A percentile compares a stretch with the other conserved stretches of the same genome.
These are phyloP conservation scores for Rosa hybrid DNA, from an alignment of 331 rosid genomes.

Conservation along the genomic window DNA sequence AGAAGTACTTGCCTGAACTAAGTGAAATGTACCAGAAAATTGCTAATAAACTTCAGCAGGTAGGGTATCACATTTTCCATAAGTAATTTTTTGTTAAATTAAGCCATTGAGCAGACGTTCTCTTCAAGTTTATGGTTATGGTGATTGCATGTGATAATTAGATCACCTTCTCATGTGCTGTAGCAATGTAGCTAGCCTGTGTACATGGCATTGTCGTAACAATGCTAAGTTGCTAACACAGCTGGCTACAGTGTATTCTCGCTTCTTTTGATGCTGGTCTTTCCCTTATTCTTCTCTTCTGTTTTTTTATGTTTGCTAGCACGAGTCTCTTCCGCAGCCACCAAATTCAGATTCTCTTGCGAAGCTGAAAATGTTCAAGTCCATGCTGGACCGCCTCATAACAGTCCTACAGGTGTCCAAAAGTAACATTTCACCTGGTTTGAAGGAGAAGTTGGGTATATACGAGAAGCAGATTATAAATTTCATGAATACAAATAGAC, in stretches of 20 bases:
- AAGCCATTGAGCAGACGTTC: not conserved
- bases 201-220: too few species aligned
- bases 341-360: conserved; percentile 56
- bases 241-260: too few species aligned
- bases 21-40: conserved; percentile 61
- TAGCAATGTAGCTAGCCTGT: too few species aligned
- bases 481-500: conserved; percentile 44
- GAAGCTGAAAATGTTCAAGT: conserved; percentile 46
- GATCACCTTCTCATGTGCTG: too few species aligned
- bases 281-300: not conserved
- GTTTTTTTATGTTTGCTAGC: conserved; percentile 36
- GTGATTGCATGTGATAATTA: too few species aligned
- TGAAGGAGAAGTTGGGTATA: conserved; percentile 54
- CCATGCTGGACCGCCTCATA: conserved; percentile 51
- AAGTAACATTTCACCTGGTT: conserved; percentile 24
- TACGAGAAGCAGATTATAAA: conserved; percentile 68
- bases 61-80: conserved; percentile 22
- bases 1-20: conserved; percentile 52
- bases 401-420: conserved; percentile 54
- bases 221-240: too few species aligned
- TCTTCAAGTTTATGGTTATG: not conserved
- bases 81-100: not conserved
- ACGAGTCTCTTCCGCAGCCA: conserved; percentile 59
- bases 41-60: conserved; percentile 60
- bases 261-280: too few species aligned